Evolutionary conservation across 2,329 filamentous ascomycete genomes (phyloP), one percentile per base, ranked within the genome.

Genomic region (Calonectria pseudoturangicola): DNA sequence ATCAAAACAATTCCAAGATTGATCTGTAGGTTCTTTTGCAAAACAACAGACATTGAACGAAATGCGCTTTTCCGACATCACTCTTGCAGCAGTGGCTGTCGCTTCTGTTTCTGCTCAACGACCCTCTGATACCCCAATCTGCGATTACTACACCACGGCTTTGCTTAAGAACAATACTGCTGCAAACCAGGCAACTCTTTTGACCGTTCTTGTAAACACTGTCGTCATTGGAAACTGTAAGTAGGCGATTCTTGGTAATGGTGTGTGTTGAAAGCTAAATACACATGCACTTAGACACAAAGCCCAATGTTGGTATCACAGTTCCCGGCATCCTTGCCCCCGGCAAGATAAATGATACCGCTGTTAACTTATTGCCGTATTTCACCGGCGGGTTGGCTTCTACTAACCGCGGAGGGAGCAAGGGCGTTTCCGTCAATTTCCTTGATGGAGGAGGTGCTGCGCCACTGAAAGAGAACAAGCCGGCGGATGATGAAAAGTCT

Each of bases 141-240:
- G 91, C 82, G 90, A 92, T 83, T 91, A 91, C 82, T 92, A 92
- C 83, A 92, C 90, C 41, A 90, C 85, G 4, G 87, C 88, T n/a
- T 81, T 92, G 13, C 84, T 92, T 67, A 89, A 86, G 81, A 85
- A 90, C 47, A 92, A 92, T 84, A 92, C 88, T 45, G 88, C 89
- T 21, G 86, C 84, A 36, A 92, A 91, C 80, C 90, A 93, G 81
- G 83, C 86, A 67, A 88, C 86, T 0, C 84, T 92, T 2, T 77
- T 92, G 77, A 90, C 87, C 2, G 83, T 90, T 1, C 81, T 92
- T 4, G 90, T 92, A 77, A 92, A 92, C 82, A 92, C 90, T 8
- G 91, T 88, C 25, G 89, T 92, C 73, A 90, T 92, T 75, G 91
- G 91, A n/a, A 91, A 91, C 81, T 91, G 87, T 88, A 79, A 75